Evolutionary conservation across 2,329 filamentous ascomycete genomes (phyloP), one percentile per base, ranked within the genome.

Genomic region (Coniochaeta sp.): DNA sequence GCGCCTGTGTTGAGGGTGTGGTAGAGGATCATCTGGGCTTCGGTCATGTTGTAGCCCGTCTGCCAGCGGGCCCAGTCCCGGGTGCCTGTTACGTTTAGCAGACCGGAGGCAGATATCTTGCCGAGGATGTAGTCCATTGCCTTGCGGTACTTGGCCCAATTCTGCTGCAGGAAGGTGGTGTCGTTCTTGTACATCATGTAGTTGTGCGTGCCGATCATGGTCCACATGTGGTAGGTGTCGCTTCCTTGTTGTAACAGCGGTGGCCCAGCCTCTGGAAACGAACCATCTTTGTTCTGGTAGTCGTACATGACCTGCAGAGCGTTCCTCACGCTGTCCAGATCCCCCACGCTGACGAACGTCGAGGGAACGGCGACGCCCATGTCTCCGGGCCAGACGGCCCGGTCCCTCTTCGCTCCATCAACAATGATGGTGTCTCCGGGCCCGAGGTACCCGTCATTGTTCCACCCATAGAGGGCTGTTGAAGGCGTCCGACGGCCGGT

Each of bases 341-440:
- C 78, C 26, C 79, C 77, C 0, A 79, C 79, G 7, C 79, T 80
- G 2, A 82, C 76, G 17, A 80, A 77, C 1, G 81, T 72, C 8
- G 72, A 75, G 1, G 81, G 80, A 0, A 81, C 75, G 0, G 80
- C 77, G 54, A 84, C 81, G 2, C 79, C 77, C 75, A 85, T 80
- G 64, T 85, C 83, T 2, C 82, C 82, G 2, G 83, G 79, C 81
- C 82, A 85, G 1, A 85, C 79, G 2, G 82, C 71, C 6, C 80
- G 74, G 65, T 84, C 81, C 34, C 81, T 74, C 67, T 84, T 84
- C 1, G 81, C 79, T 3, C 81, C 81, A 65, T 84, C 81, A n/a
- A 72, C 70, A 44, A 73, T 70, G 26, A 72, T 69, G 14, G 72
- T 69, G 19, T 66, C 57, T 1, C 69, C 72, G 3, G 68, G 67